Percentiles rank a stretch among this genome's conserved stretches.
These are phyloP conservation scores for Melampsora larici-populina DNA, from an alignment of 1,284 basidiomycete genomes.

Conservation along the genomic window DNA sequence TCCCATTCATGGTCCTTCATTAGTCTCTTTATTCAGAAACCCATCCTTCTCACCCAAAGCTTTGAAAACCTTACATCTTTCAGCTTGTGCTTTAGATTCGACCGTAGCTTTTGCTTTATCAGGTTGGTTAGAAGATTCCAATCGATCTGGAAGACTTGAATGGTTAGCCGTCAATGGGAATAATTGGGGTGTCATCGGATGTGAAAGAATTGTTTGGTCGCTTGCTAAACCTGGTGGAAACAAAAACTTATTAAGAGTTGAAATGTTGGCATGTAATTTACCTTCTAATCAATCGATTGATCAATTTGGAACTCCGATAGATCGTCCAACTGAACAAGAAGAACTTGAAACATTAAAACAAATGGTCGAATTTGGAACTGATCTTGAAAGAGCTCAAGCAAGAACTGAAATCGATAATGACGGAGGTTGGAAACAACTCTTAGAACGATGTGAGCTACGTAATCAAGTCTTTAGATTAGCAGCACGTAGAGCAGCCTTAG, in stretches of 20 bases:
- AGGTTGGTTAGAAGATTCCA: slow-evolving; percentile 16
- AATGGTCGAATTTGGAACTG: slow-evolving; percentile 1
- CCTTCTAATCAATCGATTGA: not conserved
- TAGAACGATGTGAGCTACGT: slow-evolving; percentile 15
- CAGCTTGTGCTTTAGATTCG: slow-evolving; percentile 21
- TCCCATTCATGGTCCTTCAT: slow-evolving; percentile 11
- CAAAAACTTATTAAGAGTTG: slow-evolving; percentile 6
- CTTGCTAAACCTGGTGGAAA: slow-evolving; percentile 11
- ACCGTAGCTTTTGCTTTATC: slow-evolving; percentile 23
- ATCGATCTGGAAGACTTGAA: slow-evolving; percentile 6
- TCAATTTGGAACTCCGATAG: too few relatives aligned
- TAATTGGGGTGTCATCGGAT: slow-evolving; percentile 17
- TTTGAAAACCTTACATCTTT: slow-evolving; percentile 29
- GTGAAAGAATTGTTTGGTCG: slow-evolving; percentile 18
- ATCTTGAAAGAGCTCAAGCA: not conserved
- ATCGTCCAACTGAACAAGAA: not conserved
- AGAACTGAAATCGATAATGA: not conserved
- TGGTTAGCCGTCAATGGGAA: slow-evolving; percentile 33
- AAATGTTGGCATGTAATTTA: slow-evolving; percentile 27
- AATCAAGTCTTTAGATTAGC: slow-evolving; percentile 25
- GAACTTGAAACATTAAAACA: not conserved
- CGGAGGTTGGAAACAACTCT: slow-evolving; percentile 17
- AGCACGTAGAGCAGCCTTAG: slow-evolving; percentile 19
- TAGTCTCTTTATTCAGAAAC: not conserved
- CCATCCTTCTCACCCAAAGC: slow-evolving; percentile 1